These are phyloP conservation scores for Talinum fruticosum DNA, from an alignment of 148 eudicot genomes.

Conservation along the genomic window DNA sequence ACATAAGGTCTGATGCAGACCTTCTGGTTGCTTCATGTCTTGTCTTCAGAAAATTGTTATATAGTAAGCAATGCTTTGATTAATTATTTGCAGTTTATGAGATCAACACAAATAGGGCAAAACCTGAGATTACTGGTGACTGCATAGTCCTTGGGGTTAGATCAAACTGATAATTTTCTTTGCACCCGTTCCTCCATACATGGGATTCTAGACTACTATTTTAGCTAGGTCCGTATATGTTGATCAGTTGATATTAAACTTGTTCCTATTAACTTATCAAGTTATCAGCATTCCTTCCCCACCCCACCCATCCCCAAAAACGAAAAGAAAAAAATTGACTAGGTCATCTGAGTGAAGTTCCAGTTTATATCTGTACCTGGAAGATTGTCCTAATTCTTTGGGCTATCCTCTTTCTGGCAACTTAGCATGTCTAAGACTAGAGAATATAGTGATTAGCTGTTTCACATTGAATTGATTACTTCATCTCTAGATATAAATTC, in stretches of 20 bases:
- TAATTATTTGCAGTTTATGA: not conserved
- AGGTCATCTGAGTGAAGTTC: not conserved
- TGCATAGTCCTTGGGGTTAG: not conserved
- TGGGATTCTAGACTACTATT: not conserved
- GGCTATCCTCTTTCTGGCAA: not conserved
- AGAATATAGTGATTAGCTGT: too few relatives aligned
- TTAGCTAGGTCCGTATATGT: not conserved
- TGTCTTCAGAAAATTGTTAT: not conserved
- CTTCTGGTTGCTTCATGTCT: not conserved
- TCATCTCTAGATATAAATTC: not conserved
- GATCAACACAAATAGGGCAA: not conserved
- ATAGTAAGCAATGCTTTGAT: too few relatives aligned
- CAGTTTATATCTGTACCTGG: not conserved
- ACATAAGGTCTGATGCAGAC: not conserved
- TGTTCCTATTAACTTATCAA: too few relatives aligned
- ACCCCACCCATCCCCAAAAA: not conserved
- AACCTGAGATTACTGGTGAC: not conserved
- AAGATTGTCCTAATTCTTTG: not conserved
- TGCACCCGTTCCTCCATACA: too few relatives aligned
- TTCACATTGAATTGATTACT: not conserved
- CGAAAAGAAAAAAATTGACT: not conserved
- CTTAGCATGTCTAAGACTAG: too few relatives aligned
- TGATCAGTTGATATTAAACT: not conserved
- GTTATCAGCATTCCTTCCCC: too few relatives aligned
- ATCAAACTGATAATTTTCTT: not conserved